A percentile compares a stretch with the other conserved stretches of the same genome.
phyloP scores from a whole-genome alignment of 352 stramenopile genomes.

The Globisporangium apiculatum region DNA sequence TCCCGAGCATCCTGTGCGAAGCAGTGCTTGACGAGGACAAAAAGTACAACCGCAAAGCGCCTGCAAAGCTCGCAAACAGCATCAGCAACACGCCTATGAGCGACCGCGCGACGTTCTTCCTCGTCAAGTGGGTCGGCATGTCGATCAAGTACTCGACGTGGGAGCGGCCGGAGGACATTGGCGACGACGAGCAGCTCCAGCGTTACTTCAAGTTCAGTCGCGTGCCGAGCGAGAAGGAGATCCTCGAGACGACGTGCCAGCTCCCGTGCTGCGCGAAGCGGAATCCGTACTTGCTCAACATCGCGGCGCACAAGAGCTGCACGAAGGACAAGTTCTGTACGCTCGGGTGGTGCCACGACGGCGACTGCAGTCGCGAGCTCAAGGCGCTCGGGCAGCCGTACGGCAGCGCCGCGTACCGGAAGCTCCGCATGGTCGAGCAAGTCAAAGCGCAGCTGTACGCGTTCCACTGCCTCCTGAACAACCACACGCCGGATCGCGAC shows the following conservation, averaged over 20 bases:
- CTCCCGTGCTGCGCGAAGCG: conserved; percentile 77
- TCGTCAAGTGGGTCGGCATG: conserved; percentile 84
- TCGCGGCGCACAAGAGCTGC: conserved; percentile 45
- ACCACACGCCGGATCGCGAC: conserved; percentile 78
- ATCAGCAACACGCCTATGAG: conserved; percentile 10
- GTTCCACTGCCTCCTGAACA: conserved; percentile 85
- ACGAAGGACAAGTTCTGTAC: conserved; percentile 82
- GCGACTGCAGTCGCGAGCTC: conserved; percentile 74
- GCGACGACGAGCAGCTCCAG: conserved; percentile 84
- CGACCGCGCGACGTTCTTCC: conserved; percentile 68
- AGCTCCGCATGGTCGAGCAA: conserved; percentile 78
- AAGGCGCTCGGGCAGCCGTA: conserved; percentile 61
- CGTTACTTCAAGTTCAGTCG: conserved; percentile 87
- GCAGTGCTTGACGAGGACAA: conserved; percentile 36
- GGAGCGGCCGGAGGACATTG: conserved; percentile 85
- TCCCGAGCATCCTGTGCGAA: conserved; percentile 47
- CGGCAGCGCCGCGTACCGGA: conserved; percentile 53
- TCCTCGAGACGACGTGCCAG: conserved; percentile 77
- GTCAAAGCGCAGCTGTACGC: conserved; percentile 85
- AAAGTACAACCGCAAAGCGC: conserved; percentile 65
- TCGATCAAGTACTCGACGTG: conserved; percentile 85
- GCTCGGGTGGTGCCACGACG: conserved; percentile 60
- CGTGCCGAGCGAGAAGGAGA: conserved; percentile 76
- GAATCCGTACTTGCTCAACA: conserved; percentile 56
- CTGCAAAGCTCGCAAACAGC: conserved; percentile 8